These are phyloP conservation scores for Phlegmacium glaucopus DNA, from an alignment of 768 basidiomycete species.

Conservation along the genomic window DNA sequence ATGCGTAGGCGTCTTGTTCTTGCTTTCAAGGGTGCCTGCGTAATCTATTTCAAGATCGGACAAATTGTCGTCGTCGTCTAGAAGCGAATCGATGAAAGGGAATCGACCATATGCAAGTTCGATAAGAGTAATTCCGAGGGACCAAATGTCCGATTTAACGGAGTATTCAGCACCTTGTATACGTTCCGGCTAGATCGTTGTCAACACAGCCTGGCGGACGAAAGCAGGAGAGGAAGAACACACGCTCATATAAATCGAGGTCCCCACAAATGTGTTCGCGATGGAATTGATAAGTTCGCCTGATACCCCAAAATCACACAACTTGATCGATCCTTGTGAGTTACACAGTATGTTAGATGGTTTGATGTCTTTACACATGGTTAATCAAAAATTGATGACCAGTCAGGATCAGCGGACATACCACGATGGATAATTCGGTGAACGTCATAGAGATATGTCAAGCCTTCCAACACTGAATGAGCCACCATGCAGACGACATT, in stretches of 20 bases:
- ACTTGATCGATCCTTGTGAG: slow-evolving; percentile 93
- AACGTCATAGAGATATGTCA: slow-evolving; percentile 95
- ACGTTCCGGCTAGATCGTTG: slow-evolving; percentile 78
- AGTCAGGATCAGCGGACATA: slow-evolving; percentile 33
- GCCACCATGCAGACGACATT: slow-evolving; percentile 94
- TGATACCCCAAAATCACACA: slow-evolving; percentile 98
- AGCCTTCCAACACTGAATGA: slow-evolving; percentile 86
- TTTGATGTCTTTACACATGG: slow-evolving; percentile 76
- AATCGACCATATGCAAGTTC: slow-evolving; percentile 97
- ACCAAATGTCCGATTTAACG: slow-evolving; percentile 99
- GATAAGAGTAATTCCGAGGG: slow-evolving; percentile 92
- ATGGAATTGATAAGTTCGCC: slow-evolving; percentile 99
- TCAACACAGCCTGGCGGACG: slow-evolving; percentile 3
- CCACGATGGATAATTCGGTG: slow-evolving; percentile 98
- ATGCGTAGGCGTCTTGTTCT: slow-evolving; percentile 30
- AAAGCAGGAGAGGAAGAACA: slow-evolving; percentile 22
- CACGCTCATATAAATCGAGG: slow-evolving; percentile 99
- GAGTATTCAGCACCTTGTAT: slow-evolving; percentile 98
- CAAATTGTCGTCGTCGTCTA: slow-evolving; percentile 48
- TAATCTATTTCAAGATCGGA: slow-evolving; percentile 64
- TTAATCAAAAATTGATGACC: neutral
- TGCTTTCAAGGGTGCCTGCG: slow-evolving; percentile 53
- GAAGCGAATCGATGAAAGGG: slow-evolving; percentile 82
- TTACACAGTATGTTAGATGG: slow-evolving; percentile 97
- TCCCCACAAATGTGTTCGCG: slow-evolving; percentile 98